Evolutionary conservation across 345 rosid species (phyloP).

Genomic region (Brassica rapa): DNA sequence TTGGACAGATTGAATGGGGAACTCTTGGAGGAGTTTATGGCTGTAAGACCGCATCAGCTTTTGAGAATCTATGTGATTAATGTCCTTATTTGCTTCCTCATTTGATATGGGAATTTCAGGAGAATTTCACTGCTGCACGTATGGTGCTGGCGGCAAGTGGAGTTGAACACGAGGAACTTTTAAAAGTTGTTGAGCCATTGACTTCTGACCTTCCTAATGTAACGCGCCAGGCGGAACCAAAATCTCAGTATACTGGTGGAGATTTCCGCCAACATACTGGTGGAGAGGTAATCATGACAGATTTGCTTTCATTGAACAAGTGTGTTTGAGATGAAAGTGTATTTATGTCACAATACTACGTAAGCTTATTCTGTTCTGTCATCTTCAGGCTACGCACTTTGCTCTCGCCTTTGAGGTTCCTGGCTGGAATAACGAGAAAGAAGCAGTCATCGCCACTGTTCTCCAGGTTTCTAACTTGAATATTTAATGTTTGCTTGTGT

Average conservation of each 20-base stretch:
- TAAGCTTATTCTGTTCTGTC: neutral
- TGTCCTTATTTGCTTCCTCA: neutral
- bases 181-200: conserved; percentile 65
- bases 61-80: conserved; percentile 1
- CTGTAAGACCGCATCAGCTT: conserved; percentile 49
- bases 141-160: conserved; percentile 80
- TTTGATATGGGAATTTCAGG: conserved; percentile 47
- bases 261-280: conserved; percentile 70
- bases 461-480: conserved; percentile 57
- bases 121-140: conserved; percentile 63
- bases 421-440: conserved; percentile 77
- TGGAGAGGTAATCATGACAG: conserved; percentile 46
- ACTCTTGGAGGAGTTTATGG: conserved; percentile 62
- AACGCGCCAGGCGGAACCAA: conserved; percentile 41
- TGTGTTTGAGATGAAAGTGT: conserved; percentile 8
- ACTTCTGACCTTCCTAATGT: conserved; percentile 62
- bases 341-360: conserved; percentile 1
- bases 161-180: conserved; percentile 64
- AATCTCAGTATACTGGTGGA: conserved; percentile 70
- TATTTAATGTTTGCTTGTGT: neutral
- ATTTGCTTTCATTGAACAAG: conserved; percentile 18
- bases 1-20: conserved; percentile 51
- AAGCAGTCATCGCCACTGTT: conserved; percentile 60
- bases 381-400: conserved; percentile 57
- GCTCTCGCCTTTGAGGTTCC: conserved; percentile 78